Evolutionary conservation across 2,329 filamentous ascomycete genomes (phyloP), one percentile per base, ranked within the genome.

Genomic region (Nothophoma quercina): DNA sequence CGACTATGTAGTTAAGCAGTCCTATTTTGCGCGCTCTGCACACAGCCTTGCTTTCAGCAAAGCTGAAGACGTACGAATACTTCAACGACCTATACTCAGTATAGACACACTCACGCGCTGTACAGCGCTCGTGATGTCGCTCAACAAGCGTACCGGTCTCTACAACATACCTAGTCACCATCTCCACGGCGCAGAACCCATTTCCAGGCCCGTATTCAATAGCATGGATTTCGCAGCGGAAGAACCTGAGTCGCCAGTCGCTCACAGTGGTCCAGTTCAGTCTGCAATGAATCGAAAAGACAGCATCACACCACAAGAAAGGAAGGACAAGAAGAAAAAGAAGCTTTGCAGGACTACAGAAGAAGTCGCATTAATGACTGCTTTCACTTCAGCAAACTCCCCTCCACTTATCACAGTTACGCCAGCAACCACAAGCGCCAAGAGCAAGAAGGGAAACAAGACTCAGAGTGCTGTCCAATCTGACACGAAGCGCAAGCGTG

Each of bases 91-190:
- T n/a, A n/a, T n/a, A n/a, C n/a, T n/a, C n/a, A n/a, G n/a, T n/a
- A n/a, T n/a, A n/a, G n/a, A n/a, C n/a, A n/a, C n/a, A n/a, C n/a
- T n/a, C n/a, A n/a, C n/a, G n/a, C n/a, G n/a, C n/a, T n/a, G n/a
- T n/a, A n/a, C n/a, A n/a, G n/a, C n/a, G n/a, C 19, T 23, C 15
- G 21, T n/a, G 36, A 53, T 53, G 50, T 33, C 44, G 21, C 23
- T 41, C 40, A 40, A 48, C 26, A 48, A 44, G 38, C 44, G 28
- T 15, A 53, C 38, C 5, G 68, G 68, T 18, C 59, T 71, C 29
- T 70, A 68, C 25, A 10, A 44, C 2, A 51, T 71, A 5, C 61
- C 66, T 1, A 59, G 51, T 10, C 62, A 70, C 30, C 61, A 70
- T 32, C 32, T 62, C 0, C 54, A 60, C 29, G 58, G 53, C 7